A percentile compares a stretch with the other conserved stretches of the same genome.
Evolutionary conservation across 345 rosid genomes (phyloP).

Genomic region (Microcos paniculata): DNA sequence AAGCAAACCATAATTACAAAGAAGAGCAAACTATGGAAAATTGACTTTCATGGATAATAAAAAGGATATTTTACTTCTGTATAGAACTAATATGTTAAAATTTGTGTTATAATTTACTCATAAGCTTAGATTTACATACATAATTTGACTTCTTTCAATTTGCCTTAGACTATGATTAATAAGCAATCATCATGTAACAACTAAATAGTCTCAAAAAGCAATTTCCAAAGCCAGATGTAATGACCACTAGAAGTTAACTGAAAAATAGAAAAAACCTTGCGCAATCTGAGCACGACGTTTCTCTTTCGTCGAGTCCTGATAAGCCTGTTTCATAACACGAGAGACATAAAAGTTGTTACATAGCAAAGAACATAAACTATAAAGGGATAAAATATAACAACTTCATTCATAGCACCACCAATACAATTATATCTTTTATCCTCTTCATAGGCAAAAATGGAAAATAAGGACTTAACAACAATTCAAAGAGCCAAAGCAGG

Average conservation of each 20-base stretch:
- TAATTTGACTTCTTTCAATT: not conserved
- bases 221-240: not conserved
- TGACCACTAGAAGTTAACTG: not conserved
- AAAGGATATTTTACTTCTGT: not conserved
- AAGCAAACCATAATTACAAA: not conserved
- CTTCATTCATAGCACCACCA: not conserved
- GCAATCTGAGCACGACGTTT: constrained; percentile 91
- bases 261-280: constrained; percentile 57
- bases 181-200: not conserved
- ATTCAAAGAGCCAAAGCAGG: not conserved
- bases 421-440: no score
- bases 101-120: not conserved
- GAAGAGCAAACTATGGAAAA: not conserved
- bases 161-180: not conserved
- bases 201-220: not conserved
- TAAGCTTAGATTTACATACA: not conserved
- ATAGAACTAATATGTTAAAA: not conserved
- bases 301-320: constrained; percentile 93
- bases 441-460: not conserved
- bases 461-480: not conserved
- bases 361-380: constrained; percentile 4
- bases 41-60: not conserved
- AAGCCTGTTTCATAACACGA: constrained; percentile 55
- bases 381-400: constrained; percentile 6
- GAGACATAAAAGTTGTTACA: constrained; percentile 16